Evolutionary conservation across 129 eudicot genomes (phyloP).

Genomic region (Flaveria robusta): DNA sequence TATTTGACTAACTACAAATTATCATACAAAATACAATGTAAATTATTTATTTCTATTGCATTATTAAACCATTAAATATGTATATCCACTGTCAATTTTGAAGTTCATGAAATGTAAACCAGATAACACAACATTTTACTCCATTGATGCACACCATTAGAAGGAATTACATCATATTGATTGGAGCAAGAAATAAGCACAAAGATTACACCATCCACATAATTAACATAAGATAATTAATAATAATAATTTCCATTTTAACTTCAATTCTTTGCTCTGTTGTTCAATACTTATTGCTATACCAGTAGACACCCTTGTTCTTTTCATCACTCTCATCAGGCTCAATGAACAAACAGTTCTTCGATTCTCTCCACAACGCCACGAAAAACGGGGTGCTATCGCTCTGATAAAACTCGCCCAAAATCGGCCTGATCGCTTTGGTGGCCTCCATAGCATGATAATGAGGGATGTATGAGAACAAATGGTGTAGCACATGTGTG

Average conservation of each 20-base stretch:
- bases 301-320: slow-evolving; percentile 62
- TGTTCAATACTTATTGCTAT: slow-evolving; percentile 41
- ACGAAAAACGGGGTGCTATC: slow-evolving; percentile 54
- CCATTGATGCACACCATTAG: slow-evolving; percentile 12
- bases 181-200: neutral
- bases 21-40: too few relatives aligned
- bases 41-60: too few relatives aligned
- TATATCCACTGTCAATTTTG: too few relatives aligned
- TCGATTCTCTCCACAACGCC: slow-evolving; percentile 63
- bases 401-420: slow-evolving; percentile 55
- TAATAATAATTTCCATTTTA: neutral
- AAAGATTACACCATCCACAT: slow-evolving; percentile 1
- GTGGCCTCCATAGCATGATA: slow-evolving; percentile 53
- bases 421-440: slow-evolving; percentile 48
- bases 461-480: slow-evolving; percentile 45
- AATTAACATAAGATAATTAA: neutral
- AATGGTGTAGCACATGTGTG: slow-evolving; percentile 47
- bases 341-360: slow-evolving; percentile 56
- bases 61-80: too few relatives aligned
- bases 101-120: too few relatives aligned
- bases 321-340: slow-evolving; percentile 51
- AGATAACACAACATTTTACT: neutral
- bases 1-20: too few relatives aligned
- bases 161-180: slow-evolving; percentile 17
- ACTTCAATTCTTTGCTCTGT: neutral